Conservation (phyloP, 2,329 filamentous ascomycete species). For the Fonsecaea pugnacius region DNA sequence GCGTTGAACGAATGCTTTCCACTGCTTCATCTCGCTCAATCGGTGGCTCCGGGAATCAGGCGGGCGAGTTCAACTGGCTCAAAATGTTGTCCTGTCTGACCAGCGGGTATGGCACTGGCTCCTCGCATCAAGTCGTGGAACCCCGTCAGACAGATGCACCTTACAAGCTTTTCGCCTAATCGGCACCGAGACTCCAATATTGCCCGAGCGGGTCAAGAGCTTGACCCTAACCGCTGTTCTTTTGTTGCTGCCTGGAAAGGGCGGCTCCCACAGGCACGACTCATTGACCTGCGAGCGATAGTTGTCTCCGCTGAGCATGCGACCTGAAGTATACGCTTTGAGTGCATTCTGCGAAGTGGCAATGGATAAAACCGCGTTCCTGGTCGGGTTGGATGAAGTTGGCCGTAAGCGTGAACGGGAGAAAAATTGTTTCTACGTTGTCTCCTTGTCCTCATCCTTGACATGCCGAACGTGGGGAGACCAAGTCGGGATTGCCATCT, state of each 20-base stretch:
- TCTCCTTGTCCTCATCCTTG: neutral
- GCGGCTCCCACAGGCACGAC: neutral
- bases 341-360: slow-evolving; percentile 15
- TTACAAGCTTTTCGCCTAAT: neutral
- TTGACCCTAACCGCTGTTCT: neutral
- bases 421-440: neutral
- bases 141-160: neutral
- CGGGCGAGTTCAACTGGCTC: neutral
- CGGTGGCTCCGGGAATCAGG: neutral
- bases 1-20: neutral
- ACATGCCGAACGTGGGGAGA: slow-evolving; percentile 34
- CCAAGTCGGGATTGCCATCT: slow-evolving; percentile 34
- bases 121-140: neutral
- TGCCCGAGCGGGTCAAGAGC: neutral
- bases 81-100: neutral
- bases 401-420: neutral
- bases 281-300: neutral
- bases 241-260: neutral
- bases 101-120: no score
- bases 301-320: neutral
- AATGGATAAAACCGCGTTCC: slow-evolving; percentile 14
- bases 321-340: slow-evolving; percentile 1
- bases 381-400: neutral
- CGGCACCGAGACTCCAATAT: neutral
- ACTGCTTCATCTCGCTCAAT: neutral